Evolutionary conservation across 2,329 filamentous ascomycete species (phyloP).

Genomic region (Beauveria sp.): DNA sequence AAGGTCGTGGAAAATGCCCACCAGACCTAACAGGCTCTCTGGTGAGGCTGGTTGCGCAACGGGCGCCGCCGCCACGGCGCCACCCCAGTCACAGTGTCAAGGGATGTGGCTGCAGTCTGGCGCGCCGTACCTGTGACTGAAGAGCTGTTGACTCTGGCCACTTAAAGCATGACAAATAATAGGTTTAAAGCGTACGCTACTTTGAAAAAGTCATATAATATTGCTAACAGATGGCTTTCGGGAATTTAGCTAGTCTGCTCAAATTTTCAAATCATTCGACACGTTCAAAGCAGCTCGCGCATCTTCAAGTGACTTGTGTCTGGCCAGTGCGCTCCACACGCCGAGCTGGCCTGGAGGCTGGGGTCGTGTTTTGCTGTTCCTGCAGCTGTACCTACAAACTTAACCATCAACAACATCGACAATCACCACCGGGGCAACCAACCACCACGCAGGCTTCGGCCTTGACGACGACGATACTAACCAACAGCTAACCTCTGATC

Average conservation of each 20-base stretch:
- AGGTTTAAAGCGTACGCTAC: too few relatives aligned
- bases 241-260: too few relatives aligned
- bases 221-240: too few relatives aligned
- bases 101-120: constrained; percentile 10
- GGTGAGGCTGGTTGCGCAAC: not conserved
- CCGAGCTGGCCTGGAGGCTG: not conserved
- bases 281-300: not conserved
- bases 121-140: not conserved
- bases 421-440: not conserved
- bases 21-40: not conserved
- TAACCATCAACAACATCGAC: constrained; percentile 9
- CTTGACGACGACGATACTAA: constrained; percentile 10
- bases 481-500: not conserved
- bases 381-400: not conserved
- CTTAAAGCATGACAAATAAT: not conserved
- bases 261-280: not conserved
- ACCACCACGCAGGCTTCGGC: constrained; percentile 8
- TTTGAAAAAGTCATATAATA: too few relatives aligned
- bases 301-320: not conserved
- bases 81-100: not conserved
- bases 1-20: constrained; percentile 1
- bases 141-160: not conserved
- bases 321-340: constrained; percentile 3
- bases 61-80: not conserved
- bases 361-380: constrained; percentile 6